Percentiles rank a stretch among this genome's conserved stretches.
These are phyloP conservation scores for Thecaphora thlaspeos DNA, from an alignment of 1,284 basidiomycete species.

Conservation along the genomic window DNA sequence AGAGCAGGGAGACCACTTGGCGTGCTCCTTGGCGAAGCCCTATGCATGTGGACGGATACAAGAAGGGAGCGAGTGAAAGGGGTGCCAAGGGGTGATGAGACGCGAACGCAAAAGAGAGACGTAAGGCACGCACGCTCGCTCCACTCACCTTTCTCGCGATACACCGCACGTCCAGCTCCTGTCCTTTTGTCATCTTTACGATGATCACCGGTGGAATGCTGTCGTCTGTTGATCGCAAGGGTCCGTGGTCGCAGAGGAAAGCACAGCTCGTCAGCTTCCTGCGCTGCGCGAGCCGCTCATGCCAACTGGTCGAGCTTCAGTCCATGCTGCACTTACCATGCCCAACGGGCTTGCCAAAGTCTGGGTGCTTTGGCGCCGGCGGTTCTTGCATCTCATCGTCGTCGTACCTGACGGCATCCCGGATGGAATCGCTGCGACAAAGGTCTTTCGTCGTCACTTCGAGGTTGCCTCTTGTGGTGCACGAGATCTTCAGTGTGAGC, in stretches of 20 bases:
- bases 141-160: conserved; percentile 83
- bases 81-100: conserved; percentile 1
- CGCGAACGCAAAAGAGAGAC: conserved; percentile 2
- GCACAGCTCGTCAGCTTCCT: not conserved
- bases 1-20: conserved; percentile 97
- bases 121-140: too few relatives aligned
- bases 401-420: conserved; percentile 30
- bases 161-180: conserved; percentile 82
- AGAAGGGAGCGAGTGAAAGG: too few relatives aligned
- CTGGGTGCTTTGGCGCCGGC: conserved; percentile 60
- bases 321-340: conserved; percentile 65
- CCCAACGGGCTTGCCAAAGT: conserved; percentile 82
- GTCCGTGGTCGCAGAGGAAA: not conserved
- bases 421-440: conserved; percentile 44
- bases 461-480: conserved; percentile 66
- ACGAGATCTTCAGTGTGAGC: conserved; percentile 71
- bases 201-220: conserved; percentile 67
- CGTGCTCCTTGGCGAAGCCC: conserved; percentile 97
- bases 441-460: conserved; percentile 69
- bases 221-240: conserved; percentile 4
- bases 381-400: conserved; percentile 40
- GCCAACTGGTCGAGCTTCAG: not conserved
- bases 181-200: conserved; percentile 88
- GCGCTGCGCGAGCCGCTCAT: not conserved
- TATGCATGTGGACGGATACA: too few relatives aligned